A percentile compares a stretch with the other conserved stretches of the same genome.
phyloP scores from a whole-genome alignment of 495 filamentous ascomycete species.

The Neurospora terricola region DNA sequence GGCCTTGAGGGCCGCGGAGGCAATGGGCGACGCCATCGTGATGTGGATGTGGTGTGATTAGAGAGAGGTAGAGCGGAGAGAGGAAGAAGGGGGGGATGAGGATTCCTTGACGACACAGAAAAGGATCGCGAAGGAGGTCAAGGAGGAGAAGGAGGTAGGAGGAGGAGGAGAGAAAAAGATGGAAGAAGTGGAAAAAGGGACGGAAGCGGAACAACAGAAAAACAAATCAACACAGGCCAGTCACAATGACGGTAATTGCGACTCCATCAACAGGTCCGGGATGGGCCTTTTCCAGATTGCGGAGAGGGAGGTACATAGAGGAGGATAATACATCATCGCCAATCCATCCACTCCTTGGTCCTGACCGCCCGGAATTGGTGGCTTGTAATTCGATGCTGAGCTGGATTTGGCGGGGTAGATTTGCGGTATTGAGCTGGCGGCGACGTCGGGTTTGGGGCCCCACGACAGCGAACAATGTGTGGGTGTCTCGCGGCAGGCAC shows the following conservation, averaged over 20 bases:
- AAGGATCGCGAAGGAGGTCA: neutral
- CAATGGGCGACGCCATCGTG: constrained; percentile 37
- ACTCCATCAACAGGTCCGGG: neutral
- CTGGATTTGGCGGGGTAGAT: neutral
- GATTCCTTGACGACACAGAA: neutral
- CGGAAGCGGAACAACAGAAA: neutral
- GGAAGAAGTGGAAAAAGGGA: neutral
- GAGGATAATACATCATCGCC: neutral
- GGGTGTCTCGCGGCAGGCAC: neutral
- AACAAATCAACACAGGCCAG: neutral
- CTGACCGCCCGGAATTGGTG: neutral
- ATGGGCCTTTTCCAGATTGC: neutral
- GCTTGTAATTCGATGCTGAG: neutral
- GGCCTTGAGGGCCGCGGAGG: constrained; percentile 65
- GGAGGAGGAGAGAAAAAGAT: neutral
- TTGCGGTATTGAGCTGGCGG: neutral
- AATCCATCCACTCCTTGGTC: neutral
- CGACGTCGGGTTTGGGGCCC: neutral
- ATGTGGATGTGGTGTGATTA: neutral
- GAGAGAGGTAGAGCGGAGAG: neutral
- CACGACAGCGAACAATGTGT: neutral
- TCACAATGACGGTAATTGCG: neutral
- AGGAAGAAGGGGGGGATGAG: neutral
- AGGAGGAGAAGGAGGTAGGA: neutral
- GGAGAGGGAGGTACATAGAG: neutral